Evolutionary conservation across 208 protist species (phyloP).

Genomic region (Trypanosomatidae sp.): DNA sequence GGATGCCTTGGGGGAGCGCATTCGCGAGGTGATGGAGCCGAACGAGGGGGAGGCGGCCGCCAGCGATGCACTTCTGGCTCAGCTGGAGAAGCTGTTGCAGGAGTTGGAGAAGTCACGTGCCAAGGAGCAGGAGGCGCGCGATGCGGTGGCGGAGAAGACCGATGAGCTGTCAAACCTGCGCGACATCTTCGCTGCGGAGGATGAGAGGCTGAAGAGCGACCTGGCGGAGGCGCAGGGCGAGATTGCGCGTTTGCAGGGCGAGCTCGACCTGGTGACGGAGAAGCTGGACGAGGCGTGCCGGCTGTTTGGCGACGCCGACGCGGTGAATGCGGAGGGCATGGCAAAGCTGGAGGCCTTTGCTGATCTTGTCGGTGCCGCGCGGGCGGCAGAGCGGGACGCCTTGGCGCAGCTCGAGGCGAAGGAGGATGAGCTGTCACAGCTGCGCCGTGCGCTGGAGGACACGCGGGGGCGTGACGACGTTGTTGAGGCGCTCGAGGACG

Average conservation of each 20-base stretch:
- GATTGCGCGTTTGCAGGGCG: conserved; percentile 28
- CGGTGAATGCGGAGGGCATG: conserved; percentile 23
- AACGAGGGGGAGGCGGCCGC: not conserved
- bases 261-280: conserved; percentile 35
- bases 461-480: conserved; percentile 14
- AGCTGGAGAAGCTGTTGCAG: conserved; percentile 42
- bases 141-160: conserved; percentile 12
- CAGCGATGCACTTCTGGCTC: conserved; percentile 24
- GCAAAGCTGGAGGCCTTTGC: conserved; percentile 37
- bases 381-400: conserved; percentile 31
- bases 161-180: conserved; percentile 20
- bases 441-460: conserved; percentile 12
- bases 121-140: conserved; percentile 12
- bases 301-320: conserved; percentile 30
- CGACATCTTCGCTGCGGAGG: conserved; percentile 19
- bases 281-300: conserved; percentile 38
- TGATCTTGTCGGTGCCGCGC: conserved; percentile 21
- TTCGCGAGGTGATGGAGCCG: conserved; percentile 23
- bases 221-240: conserved; percentile 24
- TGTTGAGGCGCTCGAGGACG: conserved; percentile 12
- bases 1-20: conserved; percentile 17
- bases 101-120: conserved; percentile 19
- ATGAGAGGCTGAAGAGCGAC: conserved; percentile 28
- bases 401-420: conserved; percentile 27
- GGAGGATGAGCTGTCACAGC: conserved; percentile 33